Evolutionary conservation across 2,329 filamentous ascomycete species (phyloP), one percentile per base, ranked within the genome.

Genomic region (Diaporthe sp.): DNA sequence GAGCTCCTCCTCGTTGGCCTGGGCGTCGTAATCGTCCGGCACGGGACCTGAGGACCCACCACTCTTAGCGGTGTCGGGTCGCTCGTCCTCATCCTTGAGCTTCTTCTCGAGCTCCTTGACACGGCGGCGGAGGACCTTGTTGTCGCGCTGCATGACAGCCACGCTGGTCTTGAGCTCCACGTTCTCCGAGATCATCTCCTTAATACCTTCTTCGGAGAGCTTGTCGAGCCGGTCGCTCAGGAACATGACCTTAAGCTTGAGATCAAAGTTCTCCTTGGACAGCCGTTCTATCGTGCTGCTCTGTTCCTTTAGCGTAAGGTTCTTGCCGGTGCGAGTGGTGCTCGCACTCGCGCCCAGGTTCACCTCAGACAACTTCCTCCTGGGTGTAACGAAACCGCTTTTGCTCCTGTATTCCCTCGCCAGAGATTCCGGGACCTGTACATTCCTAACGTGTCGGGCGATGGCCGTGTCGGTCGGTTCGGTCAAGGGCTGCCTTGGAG

Each of bases 171-270:
- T 97, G 67, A 98, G 90, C 82, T 98, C 95, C 6, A 98, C 96
- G 80, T 98, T 99, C 84, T 98, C 96, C 60, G 95, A 95, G 80
- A 98, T 98, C 93, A 98, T 97, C 83, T 98, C 96, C 85, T 98
- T 98, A 83, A 99, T 93, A 78, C 96, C 95, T 85, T 98, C 96
- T 83, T 98, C 96, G 1, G 96, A 98, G 57, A 97, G 90, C 82
- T 96, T 97, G 84, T 98, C 95, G 28, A 99, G 87, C 2, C 96
- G 94, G 83, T 98, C 95, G 80, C 96, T 97, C 67, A 99, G 90
- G 82, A 98, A 99, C 88, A 98, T 97, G 78, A 98, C 97, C 83
- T 98, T 97, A 84, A 98, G 92, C 85, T 98, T 98, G 73, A 98
- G 87, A 82, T 98, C 96, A 82, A 98, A 99, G 79, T 99, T 99